Base-by-base conservation (phyloP, 108 stramenopile genomes). In the Craspedostauros australis region DNA sequence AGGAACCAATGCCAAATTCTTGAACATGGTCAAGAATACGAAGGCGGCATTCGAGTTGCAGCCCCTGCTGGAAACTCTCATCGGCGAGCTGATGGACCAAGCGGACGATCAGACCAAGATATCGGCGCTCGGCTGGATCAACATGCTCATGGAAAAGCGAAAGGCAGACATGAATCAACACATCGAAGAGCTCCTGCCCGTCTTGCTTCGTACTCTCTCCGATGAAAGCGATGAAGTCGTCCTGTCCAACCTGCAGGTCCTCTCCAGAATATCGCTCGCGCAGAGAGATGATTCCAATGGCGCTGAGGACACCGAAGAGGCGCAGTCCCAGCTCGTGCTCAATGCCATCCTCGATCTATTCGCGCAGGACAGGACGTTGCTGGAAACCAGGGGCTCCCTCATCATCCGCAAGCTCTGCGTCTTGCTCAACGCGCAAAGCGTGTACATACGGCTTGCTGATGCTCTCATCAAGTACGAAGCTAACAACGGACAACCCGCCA, bases 61-160 rank as follows among this genome's bases (percentile, higher is more conserved):
- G 40, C 85, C 93, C 5, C 45, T 98, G 47, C 68, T 98, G 31
- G 77, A 93, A 30, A 86, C 92, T 6, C 71, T 98, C 32, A 93
- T 72, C 15, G 76, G 70, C 37, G 94, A 96, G 68, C 56, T 97
- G 21, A 56, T 82, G 33, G 75, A 77, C 28, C 84, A 86, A 46
- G 86, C 88, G 54, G 83, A 95, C 66, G 94, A 97, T 25, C 91
- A 92, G 2, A 96, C 96, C 20, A 93, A 96, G 52, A 87, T 97
- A 84, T 91, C 93, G 20, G 64, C 79, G 0, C 50, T 98, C 57
- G 64, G 79, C 36, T 99, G 98, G 98, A 92, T 98, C 66, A 91
- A 95, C 46, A 97, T 99, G 98, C 70, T 99, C 51, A 77, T 97
- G 52, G 95, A 96, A 60, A 97, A 97, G 75, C 72, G 79, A 54